These are phyloP conservation scores for Bjerkandera adusta DNA, from an alignment of 1,284 basidiomycete genomes.

Conservation along the genomic window DNA sequence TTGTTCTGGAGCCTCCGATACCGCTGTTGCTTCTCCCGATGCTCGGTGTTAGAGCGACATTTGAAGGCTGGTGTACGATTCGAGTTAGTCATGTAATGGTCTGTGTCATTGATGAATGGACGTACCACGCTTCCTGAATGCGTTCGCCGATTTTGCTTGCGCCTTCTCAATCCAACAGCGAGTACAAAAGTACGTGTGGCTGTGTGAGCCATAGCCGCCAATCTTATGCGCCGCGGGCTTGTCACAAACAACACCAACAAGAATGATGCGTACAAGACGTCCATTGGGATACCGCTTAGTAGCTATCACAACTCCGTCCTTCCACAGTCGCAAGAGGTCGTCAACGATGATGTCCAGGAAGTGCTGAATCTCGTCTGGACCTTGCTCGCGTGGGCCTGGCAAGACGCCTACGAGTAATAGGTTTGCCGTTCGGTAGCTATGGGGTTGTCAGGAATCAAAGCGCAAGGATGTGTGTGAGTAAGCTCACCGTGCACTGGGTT, in stretches of 20 bases:
- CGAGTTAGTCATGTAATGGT: neutral
- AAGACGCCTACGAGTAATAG: slow-evolving; percentile 31
- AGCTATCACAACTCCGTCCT: slow-evolving; percentile 22
- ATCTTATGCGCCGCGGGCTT: slow-evolving; percentile 37
- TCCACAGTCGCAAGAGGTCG: slow-evolving; percentile 31
- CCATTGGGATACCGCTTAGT: slow-evolving; percentile 22
- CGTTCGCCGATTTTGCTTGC: slow-evolving; percentile 15
- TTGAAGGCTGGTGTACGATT: slow-evolving; percentile 12
- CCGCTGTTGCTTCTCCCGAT: slow-evolving; percentile 4
- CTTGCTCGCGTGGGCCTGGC: slow-evolving; percentile 36
- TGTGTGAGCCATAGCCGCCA: slow-evolving; percentile 32
- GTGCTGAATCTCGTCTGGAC: slow-evolving; percentile 28
- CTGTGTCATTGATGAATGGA: neutral
- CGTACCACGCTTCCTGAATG: slow-evolving; percentile 18
- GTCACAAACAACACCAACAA: slow-evolving; percentile 34
- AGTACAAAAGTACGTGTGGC: slow-evolving; percentile 33
- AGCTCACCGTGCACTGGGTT: too few relatives aligned
- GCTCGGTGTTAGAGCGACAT: slow-evolving; percentile 14
- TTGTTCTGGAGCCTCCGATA: slow-evolving; percentile 12
- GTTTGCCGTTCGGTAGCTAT: slow-evolving; percentile 31
- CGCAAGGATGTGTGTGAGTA: too few relatives aligned
- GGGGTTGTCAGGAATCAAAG: too few relatives aligned
- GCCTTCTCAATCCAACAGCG: slow-evolving; percentile 30
- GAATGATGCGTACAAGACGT: slow-evolving; percentile 27
- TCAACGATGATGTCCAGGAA: slow-evolving; percentile 29